Evolutionary conservation across 441 rosid species (phyloP), one percentile per base, ranked within the genome.

Genomic region (Croton laevigatus): DNA sequence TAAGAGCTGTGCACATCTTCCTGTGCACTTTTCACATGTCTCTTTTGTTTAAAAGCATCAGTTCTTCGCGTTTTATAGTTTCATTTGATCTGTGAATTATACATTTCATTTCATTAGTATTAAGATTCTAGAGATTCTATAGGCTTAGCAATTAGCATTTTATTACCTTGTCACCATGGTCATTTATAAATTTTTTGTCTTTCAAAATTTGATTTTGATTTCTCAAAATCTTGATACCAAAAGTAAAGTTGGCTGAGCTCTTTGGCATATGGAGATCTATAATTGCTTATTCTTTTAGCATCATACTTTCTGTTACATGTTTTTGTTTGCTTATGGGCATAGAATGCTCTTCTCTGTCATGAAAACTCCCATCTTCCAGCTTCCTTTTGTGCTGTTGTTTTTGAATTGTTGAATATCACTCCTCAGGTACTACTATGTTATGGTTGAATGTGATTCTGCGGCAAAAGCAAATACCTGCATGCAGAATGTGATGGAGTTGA

Each of bases 401-500:
- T 6, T 69, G 27, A 63, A 38, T 60, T 67, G 16, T 49, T n/a
- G 13, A 36, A 10, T 13, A 65, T 38, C 51, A 62, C 57, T 67
- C 68, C 67, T 64, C 80, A 94, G 99, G 85, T 89, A 94, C 76
- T 94, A 90, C 76, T 84, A 59, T 80, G 98, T 89, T 58, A 94
- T 90, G 11, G 97, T 90, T 44, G 97, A 82, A 80, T 94, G 97
- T 79, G 91, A 92, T 81, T 87, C 94, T 11, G 73, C 69, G 74
- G 85, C 94, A 62, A 92, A 97, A 27, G 94, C 97, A 48, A 92
- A 76, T 76, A 82, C 83, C 81, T 94, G 62, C 90, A 91, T 78
- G 87, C 84, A 71, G 72, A 81, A 59, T 90, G 99, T 71, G 97
- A 94, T 83, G 99, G 98, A 59, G 70, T 76, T 62, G 99, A 94